Percentiles rank a stretch among this genome's conserved stretches.
Conservation (phyloP, 2,329 filamentous ascomycete species). For the Stemphylium beticola region DNA sequence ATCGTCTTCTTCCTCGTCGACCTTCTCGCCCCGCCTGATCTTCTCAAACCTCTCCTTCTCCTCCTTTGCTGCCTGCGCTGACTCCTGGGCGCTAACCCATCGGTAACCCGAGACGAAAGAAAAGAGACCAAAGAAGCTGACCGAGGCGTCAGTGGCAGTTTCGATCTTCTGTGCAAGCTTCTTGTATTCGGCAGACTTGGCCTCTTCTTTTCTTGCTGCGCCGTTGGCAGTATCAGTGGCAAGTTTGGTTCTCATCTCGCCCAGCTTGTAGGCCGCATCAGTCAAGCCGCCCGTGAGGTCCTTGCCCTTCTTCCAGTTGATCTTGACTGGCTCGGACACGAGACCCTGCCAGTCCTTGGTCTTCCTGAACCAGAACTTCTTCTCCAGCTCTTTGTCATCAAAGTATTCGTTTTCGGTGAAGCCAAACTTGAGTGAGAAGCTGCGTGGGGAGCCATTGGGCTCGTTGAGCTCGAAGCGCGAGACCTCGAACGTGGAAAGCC, state of each 20-base stretch:
- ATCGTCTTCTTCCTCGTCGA: constrained; percentile 46
- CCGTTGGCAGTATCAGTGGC: constrained; percentile 30
- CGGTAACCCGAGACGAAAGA: constrained; percentile 71
- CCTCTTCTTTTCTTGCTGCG: constrained; percentile 60
- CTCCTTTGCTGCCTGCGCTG: constrained; percentile 64
- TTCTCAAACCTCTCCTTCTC: constrained; percentile 64
- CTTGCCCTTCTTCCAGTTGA: constrained; percentile 77
- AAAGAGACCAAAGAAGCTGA: constrained; percentile 91
- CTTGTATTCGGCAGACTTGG: constrained; percentile 61
- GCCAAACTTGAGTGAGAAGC: constrained; percentile 72
- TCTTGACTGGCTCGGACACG: constrained; percentile 86
- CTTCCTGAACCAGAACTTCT: constrained; percentile 88
- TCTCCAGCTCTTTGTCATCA: constrained; percentile 77
- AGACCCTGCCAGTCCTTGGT: constrained; percentile 74
- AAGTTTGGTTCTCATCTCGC: constrained; percentile 62
- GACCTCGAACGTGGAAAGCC: constrained; percentile 73
- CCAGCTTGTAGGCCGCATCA: constrained; percentile 73
- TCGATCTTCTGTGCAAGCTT: constrained; percentile 61
- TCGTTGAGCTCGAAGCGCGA: constrained; percentile 78
- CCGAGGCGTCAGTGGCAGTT: constrained; percentile 65
- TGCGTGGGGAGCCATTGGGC: constrained; percentile 77
- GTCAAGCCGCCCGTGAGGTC: constrained; percentile 84
- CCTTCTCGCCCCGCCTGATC: constrained; percentile 48
- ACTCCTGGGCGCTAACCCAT: constrained; percentile 75
- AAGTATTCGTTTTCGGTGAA: constrained; percentile 86